Evolutionary conservation across 1,284 basidiomycete genomes (phyloP), one percentile per base, ranked within the genome.

Genomic region (Vanrija pseudolonga): DNA sequence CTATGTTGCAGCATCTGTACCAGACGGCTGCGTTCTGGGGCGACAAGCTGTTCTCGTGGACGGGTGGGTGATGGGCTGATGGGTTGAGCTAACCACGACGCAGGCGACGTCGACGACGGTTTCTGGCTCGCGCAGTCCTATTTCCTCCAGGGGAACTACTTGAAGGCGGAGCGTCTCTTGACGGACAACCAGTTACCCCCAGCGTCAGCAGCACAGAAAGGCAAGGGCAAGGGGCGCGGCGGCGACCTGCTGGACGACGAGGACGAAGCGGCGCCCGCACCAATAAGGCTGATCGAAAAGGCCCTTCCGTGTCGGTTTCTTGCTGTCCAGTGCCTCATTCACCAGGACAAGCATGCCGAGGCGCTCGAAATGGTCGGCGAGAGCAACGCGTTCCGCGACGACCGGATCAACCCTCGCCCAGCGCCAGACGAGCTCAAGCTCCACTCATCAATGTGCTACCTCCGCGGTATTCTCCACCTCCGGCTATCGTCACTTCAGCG

Each of bases 21-120:
- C 90, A 94, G 62, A 97, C 95, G 0, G 96, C 96, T 14, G 88
- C 90, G 9, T 98, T 98, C 72, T 98, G 96, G 96, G 96, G 94
- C 3, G 90, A 95, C 78, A 98, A 98, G 76, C 84, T 98, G 43
- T 79, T 97, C 37, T 88, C 84, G 53, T 91, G 93, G 86, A 97
- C 95, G 41, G 88, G 93, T 95, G 70, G 74, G 90, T 83, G 20
- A 26, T 45, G n/a, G 15, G 47, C 17, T 12, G 22, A 24, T 45
- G 19, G 36, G 36, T 19, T n/a, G 12, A 7, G 17, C 54, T 55
- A 9, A 58, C 45, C 9, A n/a, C 39, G 15, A n/a, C 39, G 15
- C 38, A 93, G 92, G 86, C 61, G 90, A 96, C 64, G 85, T 90
- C 28, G 94, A 95, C 73, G 96, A 99, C 76, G 96, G 93, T 9